Conservation (phyloP, 495 filamentous ascomycete genomes). For the Penicillium canariense region DNA sequence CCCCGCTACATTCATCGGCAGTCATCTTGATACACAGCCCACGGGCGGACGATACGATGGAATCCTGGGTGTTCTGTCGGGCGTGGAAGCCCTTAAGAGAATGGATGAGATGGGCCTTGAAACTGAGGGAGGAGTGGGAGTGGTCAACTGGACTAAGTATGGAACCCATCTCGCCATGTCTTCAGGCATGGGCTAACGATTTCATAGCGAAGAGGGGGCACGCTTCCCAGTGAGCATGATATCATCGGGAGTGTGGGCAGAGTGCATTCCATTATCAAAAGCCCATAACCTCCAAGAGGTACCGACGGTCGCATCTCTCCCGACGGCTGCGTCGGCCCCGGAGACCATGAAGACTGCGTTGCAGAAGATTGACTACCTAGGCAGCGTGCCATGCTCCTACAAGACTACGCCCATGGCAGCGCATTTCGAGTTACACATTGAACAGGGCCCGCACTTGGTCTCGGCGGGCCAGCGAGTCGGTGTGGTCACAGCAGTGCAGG, state of each 20-base stretch:
- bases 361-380: constrained; percentile 69
- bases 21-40: constrained; percentile 77
- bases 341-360: constrained; percentile 69
- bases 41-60: constrained; percentile 73
- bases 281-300: constrained; percentile 61
- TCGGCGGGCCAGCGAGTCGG: constrained; percentile 60
- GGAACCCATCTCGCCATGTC: background rate
- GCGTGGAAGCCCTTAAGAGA: constrained; percentile 66
- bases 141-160: constrained; percentile 80
- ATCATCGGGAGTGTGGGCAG: constrained; percentile 75
- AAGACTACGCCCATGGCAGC: constrained; percentile 68
- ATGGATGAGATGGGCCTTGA: constrained; percentile 67
- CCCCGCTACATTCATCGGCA: constrained; percentile 67
- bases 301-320: constrained; percentile 44
- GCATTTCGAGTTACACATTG: constrained; percentile 83
- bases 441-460: constrained; percentile 74
- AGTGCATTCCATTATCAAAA: constrained; percentile 57
- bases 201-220: constrained; percentile 66
- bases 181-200: constrained; percentile 11
- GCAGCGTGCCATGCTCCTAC: constrained; percentile 54
- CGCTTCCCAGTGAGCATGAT: constrained; percentile 78
- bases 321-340: constrained; percentile 44
- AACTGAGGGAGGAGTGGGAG: constrained; percentile 68
- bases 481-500: constrained; percentile 65
- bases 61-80: constrained; percentile 70